Percentiles rank a stretch among this genome's conserved stretches.
phyloP scores from a whole-genome alignment of 305 asterid species.

The Rubia peregrina region DNA sequence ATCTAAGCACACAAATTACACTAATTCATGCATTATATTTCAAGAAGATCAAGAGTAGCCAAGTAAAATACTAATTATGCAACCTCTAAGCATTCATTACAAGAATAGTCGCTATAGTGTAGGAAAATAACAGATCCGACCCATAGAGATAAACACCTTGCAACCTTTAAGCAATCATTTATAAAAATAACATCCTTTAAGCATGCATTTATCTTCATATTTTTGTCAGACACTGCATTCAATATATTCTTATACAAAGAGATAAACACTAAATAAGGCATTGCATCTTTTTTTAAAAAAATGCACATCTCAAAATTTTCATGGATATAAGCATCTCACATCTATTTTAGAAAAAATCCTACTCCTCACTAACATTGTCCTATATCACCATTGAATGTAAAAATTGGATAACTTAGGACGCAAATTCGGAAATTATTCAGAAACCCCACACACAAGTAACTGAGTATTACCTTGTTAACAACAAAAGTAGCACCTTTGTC shows the following conservation, averaged over 20 bases:
- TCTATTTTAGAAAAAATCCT: neutral
- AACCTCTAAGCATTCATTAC: neutral
- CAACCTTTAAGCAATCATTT: neutral
- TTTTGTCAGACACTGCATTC: neutral
- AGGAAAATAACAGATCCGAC: neutral
- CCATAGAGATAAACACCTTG: neutral
- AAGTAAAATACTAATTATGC: neutral
- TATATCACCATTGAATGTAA: neutral
- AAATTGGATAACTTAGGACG: too few relatives aligned
- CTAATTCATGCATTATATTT: neutral
- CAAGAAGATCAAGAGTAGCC: neutral
- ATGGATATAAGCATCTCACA: neutral
- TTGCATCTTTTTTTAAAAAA: too few relatives aligned
- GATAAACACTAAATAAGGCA: neutral
- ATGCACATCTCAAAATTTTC: neutral
- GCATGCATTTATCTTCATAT: neutral
- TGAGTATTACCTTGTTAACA: slow-evolving; percentile 68
- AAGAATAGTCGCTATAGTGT: neutral
- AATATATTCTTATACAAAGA: neutral
- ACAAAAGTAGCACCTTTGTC: slow-evolving; percentile 93
- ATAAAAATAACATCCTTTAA: too few relatives aligned
- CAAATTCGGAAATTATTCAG: neutral
- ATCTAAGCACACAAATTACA: neutral
- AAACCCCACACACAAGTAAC: neutral
- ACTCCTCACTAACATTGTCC: neutral